A percentile compares a stretch with the other conserved stretches of the same genome.
Evolutionary conservation across 352 stramenopile species (phyloP).

Genomic region (Pythium graminicola): DNA sequence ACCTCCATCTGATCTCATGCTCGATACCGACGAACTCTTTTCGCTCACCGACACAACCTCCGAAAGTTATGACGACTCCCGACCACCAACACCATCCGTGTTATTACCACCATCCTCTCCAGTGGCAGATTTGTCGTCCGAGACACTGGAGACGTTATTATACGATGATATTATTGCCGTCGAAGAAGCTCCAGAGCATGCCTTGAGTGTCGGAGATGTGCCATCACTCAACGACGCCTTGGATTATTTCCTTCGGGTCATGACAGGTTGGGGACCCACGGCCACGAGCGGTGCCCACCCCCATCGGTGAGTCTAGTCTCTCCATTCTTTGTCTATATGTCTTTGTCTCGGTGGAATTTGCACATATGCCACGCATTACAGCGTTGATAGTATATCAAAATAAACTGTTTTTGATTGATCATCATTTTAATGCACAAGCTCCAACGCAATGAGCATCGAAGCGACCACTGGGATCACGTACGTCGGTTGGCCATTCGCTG

Average conservation of each 20-base stretch:
- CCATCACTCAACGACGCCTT: conserved; percentile 29
- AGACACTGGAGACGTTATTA: conserved; percentile 6
- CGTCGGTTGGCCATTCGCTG: too few relatives aligned
- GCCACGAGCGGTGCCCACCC: background rate
- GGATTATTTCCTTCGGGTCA: conserved; percentile 26
- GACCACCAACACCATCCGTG: background rate
- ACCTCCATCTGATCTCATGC: background rate
- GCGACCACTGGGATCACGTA: too few relatives aligned
- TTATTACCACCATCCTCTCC: background rate
- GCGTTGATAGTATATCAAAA: background rate
- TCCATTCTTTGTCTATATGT: background rate
- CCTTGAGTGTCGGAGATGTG: conserved; percentile 4
- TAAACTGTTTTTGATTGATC: too few relatives aligned
- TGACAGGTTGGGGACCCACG: conserved; percentile 2
- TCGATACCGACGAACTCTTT: conserved; percentile 4
- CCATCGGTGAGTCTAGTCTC: background rate
- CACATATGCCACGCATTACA: too few relatives aligned
- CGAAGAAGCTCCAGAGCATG: conserved; percentile 12
- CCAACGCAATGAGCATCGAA: too few relatives aligned
- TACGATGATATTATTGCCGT: conserved; percentile 12
- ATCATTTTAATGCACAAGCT: too few relatives aligned
- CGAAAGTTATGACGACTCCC: background rate
- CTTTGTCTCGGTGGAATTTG: too few relatives aligned
- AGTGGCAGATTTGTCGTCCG: background rate
- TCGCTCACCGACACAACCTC: background rate